Evolutionary conservation across 164 flowering plant species (phyloP).

Genomic region (Chimonanthus salicifolius): DNA sequence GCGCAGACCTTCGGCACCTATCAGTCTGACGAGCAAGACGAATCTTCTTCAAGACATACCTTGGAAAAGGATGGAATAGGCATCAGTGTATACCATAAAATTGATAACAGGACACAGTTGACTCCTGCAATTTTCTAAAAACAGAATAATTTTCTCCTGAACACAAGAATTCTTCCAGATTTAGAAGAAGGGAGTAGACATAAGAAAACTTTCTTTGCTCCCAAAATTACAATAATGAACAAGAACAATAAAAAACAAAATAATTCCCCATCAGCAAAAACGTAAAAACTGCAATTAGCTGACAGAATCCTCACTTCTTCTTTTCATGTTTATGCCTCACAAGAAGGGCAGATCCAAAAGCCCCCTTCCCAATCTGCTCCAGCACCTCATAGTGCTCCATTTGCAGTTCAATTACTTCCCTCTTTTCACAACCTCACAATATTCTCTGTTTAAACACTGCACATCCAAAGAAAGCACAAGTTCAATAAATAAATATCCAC

Average conservation of each 20-base stretch:
- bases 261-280: neutral
- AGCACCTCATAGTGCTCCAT: constrained; percentile 95
- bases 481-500: no score
- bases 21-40: constrained; percentile 99
- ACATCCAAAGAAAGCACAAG: no score
- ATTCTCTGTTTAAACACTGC: neutral
- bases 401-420: neutral
- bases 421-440: neutral
- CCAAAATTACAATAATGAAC: neutral
- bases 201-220: neutral
- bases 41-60: constrained; percentile 96
- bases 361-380: constrained; percentile 97
- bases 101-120: neutral
- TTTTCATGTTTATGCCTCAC: constrained; percentile 88
- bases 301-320: constrained; percentile 59
- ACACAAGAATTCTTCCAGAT: no score
- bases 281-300: neutral
- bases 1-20: constrained; percentile 91
- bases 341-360: constrained; percentile 96
- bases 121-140: no score
- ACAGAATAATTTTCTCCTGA: no score
- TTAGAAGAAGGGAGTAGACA: no score
- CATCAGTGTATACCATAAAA: neutral
- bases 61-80: constrained; percentile 20
- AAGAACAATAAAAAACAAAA: neutral